Evolutionary conservation across 2,329 filamentous ascomycete species (phyloP), one percentile per base, ranked within the genome.

Genomic region (Chaetomiaceae sp.): DNA sequence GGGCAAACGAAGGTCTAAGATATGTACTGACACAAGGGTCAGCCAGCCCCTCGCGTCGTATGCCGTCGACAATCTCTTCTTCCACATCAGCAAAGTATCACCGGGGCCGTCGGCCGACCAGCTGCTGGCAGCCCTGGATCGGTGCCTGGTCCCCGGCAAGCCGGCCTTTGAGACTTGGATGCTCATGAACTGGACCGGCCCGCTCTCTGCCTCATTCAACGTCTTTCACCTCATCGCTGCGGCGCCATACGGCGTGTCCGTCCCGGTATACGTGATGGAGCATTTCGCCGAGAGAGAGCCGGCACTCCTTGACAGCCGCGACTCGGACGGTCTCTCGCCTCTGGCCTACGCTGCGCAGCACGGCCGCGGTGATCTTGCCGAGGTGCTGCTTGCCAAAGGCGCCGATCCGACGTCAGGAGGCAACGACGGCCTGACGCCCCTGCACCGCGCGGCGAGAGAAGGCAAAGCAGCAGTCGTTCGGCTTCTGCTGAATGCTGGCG

Each of bases 381-480:
- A 8, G 18, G 16, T 18, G 38, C n/a, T 57, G 32, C 33, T 57
- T 14, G 32, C 37, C 23, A 11, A 18, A n/a, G 46, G 46, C 27
- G 46, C 46, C 5, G 38, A 57, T 18, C 33, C 38, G 4, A 40
- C 36, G 4, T 45, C 23, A 2, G 43, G 45, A 2, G 16, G 11
- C 16, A 9, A 23, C n/a, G 51, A 54, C 41, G 41, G n/a, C 21
- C 41, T 32, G 21, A 30, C 33, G 2, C 55, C 55, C 10, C 27
- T 57, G 20, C 55, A 57, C 43, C 42, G 51, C 33, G 55, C 55
- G 6, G 51, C 43, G 2, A 14, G 3, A n/a, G 20, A 51, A 1
- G 43, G 47, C 2, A 37, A 48, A 9, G 8, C 25, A 7, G 41
- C 29, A 3, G 32, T 46, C 5, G 51, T 42, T 6, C 38, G 21